phyloP scores from a whole-genome alignment of 257 asterid species.

The Scutellaria barbata region DNA sequence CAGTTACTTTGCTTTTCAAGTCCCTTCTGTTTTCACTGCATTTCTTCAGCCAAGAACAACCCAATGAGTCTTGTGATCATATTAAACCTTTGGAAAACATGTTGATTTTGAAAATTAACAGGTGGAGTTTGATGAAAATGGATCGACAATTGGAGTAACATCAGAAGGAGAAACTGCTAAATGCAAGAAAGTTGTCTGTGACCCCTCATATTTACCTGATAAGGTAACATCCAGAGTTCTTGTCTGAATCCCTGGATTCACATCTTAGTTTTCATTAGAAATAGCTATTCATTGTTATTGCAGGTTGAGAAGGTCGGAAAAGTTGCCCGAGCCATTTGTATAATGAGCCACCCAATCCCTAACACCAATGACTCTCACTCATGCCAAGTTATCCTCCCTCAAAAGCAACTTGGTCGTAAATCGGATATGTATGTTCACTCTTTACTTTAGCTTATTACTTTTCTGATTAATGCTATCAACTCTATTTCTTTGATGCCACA shows the following conservation, averaged over 20 bases:
- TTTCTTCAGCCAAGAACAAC: constrained; percentile 7
- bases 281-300: constrained; percentile 20
- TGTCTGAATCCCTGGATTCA: not conserved
- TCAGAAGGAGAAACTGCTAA: constrained; percentile 99
- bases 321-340: constrained; percentile 91
- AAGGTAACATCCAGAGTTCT: constrained; percentile 50
- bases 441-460: too few species aligned
- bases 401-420: constrained; percentile 97
- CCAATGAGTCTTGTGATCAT: too few species aligned
- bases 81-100: not conserved
- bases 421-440: constrained; percentile 80
- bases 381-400: constrained; percentile 94
- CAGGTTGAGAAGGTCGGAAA: constrained; percentile 90
- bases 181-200: constrained; percentile 97
- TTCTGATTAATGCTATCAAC: not conserved
- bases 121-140: constrained; percentile 88
- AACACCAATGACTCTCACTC: constrained; percentile 95
- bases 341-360: constrained; percentile 98
- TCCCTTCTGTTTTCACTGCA: too few species aligned
- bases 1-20: too few species aligned
- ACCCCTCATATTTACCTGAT: constrained; percentile 84
- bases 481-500: constrained; percentile 36
- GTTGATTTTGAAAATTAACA: constrained; percentile 33
- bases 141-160: constrained; percentile 83
- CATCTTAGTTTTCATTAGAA: constrained; percentile 27